Percentiles rank a stretch among this genome's conserved stretches.
These are phyloP conservation scores for Phytophthora aleatoria DNA, from an alignment of 352 stramenopile genomes.

Conservation along the genomic window DNA sequence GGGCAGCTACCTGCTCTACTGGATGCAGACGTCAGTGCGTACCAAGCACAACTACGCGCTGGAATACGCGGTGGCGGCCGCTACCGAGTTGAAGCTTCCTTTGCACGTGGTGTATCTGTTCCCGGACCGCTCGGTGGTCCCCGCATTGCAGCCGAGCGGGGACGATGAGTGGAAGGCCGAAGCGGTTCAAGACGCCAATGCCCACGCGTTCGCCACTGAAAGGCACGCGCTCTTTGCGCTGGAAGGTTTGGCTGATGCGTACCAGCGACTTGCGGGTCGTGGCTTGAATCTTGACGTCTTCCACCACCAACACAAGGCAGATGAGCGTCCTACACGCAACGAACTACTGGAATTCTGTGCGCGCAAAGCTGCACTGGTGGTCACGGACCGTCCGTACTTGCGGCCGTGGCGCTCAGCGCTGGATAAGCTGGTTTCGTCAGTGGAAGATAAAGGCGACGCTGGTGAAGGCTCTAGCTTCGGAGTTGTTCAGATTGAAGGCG, in stretches of 20 bases:
- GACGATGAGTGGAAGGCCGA: conserved; percentile 40
- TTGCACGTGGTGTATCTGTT: conserved; percentile 82
- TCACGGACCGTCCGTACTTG: conserved; percentile 83
- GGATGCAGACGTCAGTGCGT: conserved; percentile 88
- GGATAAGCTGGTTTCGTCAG: conserved; percentile 41
- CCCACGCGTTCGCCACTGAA: conserved; percentile 66
- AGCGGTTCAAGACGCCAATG: conserved; percentile 55
- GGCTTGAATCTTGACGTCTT: conserved; percentile 71
- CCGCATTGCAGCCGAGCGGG: conserved; percentile 11
- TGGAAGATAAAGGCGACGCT: conserved; percentile 36
- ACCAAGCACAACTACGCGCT: conserved; percentile 85
- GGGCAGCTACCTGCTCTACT: conserved; percentile 72
- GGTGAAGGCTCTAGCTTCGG: conserved; percentile 38
- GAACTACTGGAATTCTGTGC: conserved; percentile 55
- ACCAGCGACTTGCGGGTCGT: conserved; percentile 44
- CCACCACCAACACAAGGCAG: conserved; percentile 44
- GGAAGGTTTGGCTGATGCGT: conserved; percentile 62
- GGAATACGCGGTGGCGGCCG: conserved; percentile 73
- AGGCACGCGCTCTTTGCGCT: conserved; percentile 78
- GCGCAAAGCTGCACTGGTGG: conserved; percentile 58
- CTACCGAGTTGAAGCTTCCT: conserved; percentile 66
- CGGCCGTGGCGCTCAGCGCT: conserved; percentile 55
- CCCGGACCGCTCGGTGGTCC: conserved; percentile 53
- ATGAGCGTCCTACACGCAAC: conserved; percentile 26
- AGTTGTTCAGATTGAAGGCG: conserved; percentile 95